These are phyloP conservation scores for Rhynchosporium agropyri DNA, from an alignment of 2,329 filamentous ascomycete genomes.

Conservation along the genomic window DNA sequence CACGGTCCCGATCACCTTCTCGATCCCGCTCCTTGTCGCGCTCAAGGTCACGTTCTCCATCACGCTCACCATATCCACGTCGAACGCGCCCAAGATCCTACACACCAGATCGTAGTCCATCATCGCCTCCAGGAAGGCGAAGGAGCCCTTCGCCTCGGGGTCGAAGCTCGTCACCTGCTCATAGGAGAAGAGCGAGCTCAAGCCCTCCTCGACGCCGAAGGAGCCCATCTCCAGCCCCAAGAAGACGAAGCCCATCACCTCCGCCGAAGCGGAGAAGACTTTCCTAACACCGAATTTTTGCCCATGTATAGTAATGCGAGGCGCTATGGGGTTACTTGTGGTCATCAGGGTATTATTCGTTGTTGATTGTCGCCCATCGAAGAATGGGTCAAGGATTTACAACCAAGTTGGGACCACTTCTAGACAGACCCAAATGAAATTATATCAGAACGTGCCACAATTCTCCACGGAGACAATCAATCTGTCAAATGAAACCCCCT, in stretches of 20 bases:
- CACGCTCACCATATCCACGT: conserved; percentile 31
- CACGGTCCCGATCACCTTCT: conserved; percentile 20
- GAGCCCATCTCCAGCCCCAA: conserved; percentile 11
- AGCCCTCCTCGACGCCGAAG: conserved; percentile 11
- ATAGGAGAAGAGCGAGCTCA: conserved; percentile 14
- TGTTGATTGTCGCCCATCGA: not conserved
- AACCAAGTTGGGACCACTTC: not conserved
- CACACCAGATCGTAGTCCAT: conserved; percentile 19
- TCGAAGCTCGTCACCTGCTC: conserved; percentile 29
- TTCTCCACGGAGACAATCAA: not conserved
- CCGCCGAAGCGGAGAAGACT: conserved; percentile 15
- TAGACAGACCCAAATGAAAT: conserved; percentile 5
- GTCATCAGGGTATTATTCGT: not conserved
- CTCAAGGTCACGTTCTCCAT: conserved; percentile 20
- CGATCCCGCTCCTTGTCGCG: conserved; percentile 22
- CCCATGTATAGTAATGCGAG: conserved; percentile 11
- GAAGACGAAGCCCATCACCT: conserved; percentile 18
- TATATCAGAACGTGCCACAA: conserved; percentile 5
- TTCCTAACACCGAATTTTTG: not conserved
- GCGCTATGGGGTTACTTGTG: conserved; percentile 8
- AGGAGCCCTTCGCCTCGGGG: conserved; percentile 26
- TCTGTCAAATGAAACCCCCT: not conserved
- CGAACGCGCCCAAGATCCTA: conserved; percentile 18
- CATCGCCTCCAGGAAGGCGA: conserved; percentile 11
- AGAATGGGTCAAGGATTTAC: not conserved